These are phyloP conservation scores for Bipolaris cookei DNA, from an alignment of 2,329 filamentous ascomycete genomes.

Conservation along the genomic window DNA sequence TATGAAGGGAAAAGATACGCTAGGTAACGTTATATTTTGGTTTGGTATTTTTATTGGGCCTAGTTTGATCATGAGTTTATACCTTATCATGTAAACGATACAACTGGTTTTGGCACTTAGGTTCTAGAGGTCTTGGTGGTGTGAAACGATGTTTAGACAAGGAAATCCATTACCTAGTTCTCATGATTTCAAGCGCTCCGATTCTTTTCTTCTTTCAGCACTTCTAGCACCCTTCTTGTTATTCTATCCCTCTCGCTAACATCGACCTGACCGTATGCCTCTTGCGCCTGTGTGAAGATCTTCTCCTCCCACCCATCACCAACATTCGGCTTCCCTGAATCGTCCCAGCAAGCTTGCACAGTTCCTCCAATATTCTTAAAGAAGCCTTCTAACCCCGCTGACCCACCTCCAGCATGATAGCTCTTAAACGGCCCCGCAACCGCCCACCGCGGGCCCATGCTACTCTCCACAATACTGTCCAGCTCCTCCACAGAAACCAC, in stretches of 20 bases:
- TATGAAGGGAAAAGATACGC: conserved; percentile 65
- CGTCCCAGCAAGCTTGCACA: conserved; percentile 62
- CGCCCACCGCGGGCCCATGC: conserved; percentile 37
- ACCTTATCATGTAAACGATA: conserved; percentile 53
- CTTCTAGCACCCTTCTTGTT: conserved; percentile 52
- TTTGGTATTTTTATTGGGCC: conserved; percentile 78
- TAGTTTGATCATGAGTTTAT: conserved; percentile 64
- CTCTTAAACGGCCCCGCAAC: conserved; percentile 62
- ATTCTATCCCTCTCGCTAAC: conserved; percentile 50
- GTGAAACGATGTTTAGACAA: neutral
- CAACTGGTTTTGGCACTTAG: neutral
- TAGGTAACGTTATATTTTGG: conserved; percentile 82
- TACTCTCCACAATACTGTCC: conserved; percentile 54
- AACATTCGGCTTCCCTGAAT: conserved; percentile 53
- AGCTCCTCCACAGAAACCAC: conserved; percentile 61
- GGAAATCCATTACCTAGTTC: neutral
- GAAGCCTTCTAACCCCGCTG: conserved; percentile 59
- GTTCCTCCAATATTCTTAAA: conserved; percentile 64
- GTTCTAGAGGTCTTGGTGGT: neutral
- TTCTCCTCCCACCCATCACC: conserved; percentile 55
- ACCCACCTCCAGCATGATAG: conserved; percentile 65
- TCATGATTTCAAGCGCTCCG: neutral
- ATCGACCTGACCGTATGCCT: conserved; percentile 56
- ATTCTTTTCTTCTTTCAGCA: conserved; percentile 42
- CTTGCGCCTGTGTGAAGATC: conserved; percentile 54